Evolutionary conservation across 192 early-diverging fungal genomes (phyloP).

Genomic region (Phycomyces nitens): DNA sequence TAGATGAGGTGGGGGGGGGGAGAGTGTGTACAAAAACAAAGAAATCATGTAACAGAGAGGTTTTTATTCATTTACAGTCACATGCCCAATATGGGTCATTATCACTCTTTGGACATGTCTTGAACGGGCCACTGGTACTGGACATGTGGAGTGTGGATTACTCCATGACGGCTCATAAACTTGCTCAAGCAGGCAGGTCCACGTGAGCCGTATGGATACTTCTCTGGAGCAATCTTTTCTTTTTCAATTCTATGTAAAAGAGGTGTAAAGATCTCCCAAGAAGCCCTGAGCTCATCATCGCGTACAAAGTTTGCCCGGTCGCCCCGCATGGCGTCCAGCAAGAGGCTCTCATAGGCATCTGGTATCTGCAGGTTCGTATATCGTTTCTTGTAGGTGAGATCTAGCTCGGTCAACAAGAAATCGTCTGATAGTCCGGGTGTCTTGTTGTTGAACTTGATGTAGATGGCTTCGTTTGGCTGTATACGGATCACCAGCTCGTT

Average conservation of each 20-base stretch:
- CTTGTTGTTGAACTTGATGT: conserved; percentile 97
- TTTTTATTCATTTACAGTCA: no score
- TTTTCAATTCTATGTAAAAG: conserved; percentile 85
- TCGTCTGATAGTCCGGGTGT: conserved; percentile 84
- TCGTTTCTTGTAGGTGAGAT: conserved; percentile 87
- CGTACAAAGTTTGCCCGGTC: conserved; percentile 97
- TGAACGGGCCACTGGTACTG: conserved; percentile 49
- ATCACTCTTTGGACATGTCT: background rate
- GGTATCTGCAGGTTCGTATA: conserved; percentile 90
- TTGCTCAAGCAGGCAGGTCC: conserved; percentile 76
- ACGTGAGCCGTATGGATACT: conserved; percentile 74
- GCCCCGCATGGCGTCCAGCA: conserved; percentile 86
- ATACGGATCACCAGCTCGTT: conserved; percentile 97
- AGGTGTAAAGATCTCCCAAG: conserved; percentile 98
- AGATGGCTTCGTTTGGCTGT: conserved; percentile 92
- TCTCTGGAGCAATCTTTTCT: conserved; percentile 33
- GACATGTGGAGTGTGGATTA: conserved; percentile 28
- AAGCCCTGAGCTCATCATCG: conserved; percentile 88
- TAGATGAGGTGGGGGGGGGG: no score
- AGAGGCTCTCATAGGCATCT: conserved; percentile 96
- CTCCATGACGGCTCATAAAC: conserved; percentile 64
- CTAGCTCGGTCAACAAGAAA: conserved; percentile 86
- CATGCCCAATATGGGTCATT: background rate
- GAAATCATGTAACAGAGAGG: no score
- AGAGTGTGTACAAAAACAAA: no score